Evolutionary conservation across 73 alveolate genomes (phyloP), one percentile per base, ranked within the genome.

Genomic region (Paramecium pentaurelia): DNA sequence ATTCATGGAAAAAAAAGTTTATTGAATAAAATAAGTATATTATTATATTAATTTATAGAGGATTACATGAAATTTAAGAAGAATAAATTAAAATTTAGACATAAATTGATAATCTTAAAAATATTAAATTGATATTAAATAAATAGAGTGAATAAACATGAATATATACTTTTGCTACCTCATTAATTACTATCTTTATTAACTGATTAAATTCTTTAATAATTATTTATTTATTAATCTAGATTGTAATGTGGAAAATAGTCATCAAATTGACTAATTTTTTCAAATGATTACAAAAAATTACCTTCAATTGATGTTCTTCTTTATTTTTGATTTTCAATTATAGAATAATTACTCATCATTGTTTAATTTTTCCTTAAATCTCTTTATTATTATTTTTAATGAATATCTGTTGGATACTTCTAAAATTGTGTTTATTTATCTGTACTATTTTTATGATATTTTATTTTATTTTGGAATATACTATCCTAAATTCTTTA

Each of bases 231-330:
- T 34, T 64, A 28, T n/a, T 64, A 6, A 64, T 64, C 84, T 34
- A 64, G 54, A 64, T 64, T 64, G 84, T 64, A 64, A 64, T 64
- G 22, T 64, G 84, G 84, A 64, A 64, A 64, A 64, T 64, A 64
- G 27, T 64, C 84, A 64, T 64, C 84, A 64, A 64, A 64, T 0
- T 34, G 7, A 28, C 51, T 64, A 32, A 25, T 64, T 34, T 34
- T 64, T 64, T 64, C 84, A 64, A 64, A 64, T 12, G 84, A 64
- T 64, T 64, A 28, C 9, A 64, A 12, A 64, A 64, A 64, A 14
- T 64, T 64, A 34, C 47, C 49, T 64, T 64, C 84, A 64, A 64
- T 64, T 3, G 84, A 64, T 9, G 30, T 64, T 64, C 47, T 54
- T 54, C 70, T 54, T 18, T 54, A 18, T 54, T 54, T 54, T 2